Evolutionary conservation across 139 green algal species (phyloP).

Genomic region (Haematococcus sp.): DNA sequence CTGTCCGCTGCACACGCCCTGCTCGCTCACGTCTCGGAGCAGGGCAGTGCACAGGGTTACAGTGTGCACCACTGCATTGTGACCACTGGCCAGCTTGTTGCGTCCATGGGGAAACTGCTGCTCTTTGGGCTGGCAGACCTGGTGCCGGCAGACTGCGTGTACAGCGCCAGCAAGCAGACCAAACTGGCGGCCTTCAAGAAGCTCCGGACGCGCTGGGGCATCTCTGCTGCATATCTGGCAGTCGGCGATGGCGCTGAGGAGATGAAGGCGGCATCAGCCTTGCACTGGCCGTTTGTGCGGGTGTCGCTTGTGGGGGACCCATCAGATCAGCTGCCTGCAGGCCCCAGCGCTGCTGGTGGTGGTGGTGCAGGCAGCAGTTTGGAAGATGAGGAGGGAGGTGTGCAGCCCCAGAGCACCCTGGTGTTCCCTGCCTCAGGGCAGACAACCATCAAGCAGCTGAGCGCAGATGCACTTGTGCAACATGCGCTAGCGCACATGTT

Average conservation of each 20-base stretch:
- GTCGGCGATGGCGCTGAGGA: constrained; percentile 1
- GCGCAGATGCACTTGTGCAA: no score
- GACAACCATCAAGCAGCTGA: no score
- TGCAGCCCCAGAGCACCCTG: no score
- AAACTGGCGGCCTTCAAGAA: constrained; percentile 7
- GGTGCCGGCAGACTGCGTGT: not conserved
- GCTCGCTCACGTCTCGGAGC: not conserved
- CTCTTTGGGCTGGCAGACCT: not conserved
- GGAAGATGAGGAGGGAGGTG: no score
- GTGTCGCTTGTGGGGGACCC: not conserved
- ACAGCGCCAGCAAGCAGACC: constrained; percentile 14
- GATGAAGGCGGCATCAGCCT: not conserved
- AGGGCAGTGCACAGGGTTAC: not conserved
- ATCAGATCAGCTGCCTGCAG: no score
- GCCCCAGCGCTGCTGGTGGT: no score
- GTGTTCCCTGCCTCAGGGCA: no score
- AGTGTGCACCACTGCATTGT: constrained; percentile 11
- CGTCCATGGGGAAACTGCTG: constrained; percentile 4
- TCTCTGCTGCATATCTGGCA: not conserved
- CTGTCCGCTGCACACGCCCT: not conserved
- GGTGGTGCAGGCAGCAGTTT: no score
- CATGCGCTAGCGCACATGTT: no score
- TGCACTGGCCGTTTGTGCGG: constrained; percentile 4
- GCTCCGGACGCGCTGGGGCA: not conserved
- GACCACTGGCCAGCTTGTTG: constrained; percentile 7